Evolutionary conservation across 768 basidiomycete species (phyloP).

Genomic region (Symmetrospora coprosmae): DNA sequence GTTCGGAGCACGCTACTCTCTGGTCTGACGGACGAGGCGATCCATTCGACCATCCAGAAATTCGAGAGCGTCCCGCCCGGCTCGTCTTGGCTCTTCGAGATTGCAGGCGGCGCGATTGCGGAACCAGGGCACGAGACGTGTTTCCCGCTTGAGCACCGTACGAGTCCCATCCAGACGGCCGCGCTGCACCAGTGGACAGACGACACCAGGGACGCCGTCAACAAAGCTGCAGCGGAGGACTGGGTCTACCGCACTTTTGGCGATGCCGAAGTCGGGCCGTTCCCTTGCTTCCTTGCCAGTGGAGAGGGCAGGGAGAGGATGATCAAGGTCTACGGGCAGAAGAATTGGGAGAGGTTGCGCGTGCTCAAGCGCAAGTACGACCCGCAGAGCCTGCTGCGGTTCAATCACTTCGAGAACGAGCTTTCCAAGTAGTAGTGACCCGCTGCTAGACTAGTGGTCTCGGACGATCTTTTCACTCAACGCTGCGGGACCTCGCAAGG

Average conservation of each 20-base stretch:
- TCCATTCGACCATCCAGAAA: constrained; percentile 64
- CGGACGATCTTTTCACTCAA: too few relatives aligned
- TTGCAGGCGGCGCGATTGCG: constrained; percentile 62
- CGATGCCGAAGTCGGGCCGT: neutral
- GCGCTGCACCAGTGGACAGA: constrained; percentile 18
- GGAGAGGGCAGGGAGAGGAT: neutral
- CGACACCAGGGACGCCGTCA: neutral
- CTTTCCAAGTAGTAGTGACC: neutral
- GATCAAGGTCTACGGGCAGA: neutral
- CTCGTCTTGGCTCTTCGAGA: constrained; percentile 81
- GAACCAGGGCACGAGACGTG: constrained; percentile 41
- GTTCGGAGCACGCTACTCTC: constrained; percentile 71
- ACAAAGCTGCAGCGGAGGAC: neutral
- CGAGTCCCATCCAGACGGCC: constrained; percentile 19
- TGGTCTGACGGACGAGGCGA: constrained; percentile 72
- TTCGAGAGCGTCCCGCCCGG: constrained; percentile 76
- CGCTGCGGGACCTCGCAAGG: too few relatives aligned
- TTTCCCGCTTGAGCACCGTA: constrained; percentile 7
- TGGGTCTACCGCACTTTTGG: constrained; percentile 11
- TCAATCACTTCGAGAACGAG: constrained; percentile 12
- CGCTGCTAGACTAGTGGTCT: too few relatives aligned
- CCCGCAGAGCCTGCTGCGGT: neutral
- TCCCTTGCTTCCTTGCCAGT: constrained; percentile 20
- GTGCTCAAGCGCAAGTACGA: constrained; percentile 8
- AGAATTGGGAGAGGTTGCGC: constrained; percentile 8